Percentiles rank a stretch among this genome's conserved stretches.
Evolutionary conservation across 177 flowering plant genomes (phyloP).

Genomic region (Telopea speciosissima): DNA sequence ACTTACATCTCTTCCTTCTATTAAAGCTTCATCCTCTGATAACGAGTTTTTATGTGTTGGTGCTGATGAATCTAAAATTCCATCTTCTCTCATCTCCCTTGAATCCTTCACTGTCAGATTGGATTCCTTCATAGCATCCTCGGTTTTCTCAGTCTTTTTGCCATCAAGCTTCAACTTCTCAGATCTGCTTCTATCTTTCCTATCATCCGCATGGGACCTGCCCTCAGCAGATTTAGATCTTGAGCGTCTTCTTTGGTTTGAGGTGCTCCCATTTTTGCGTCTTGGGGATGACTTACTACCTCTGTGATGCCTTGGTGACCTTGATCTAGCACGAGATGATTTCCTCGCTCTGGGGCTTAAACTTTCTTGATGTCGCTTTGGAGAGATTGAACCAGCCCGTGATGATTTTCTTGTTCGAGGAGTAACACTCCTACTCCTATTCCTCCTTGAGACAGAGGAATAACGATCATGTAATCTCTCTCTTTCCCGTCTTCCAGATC

Average conservation of each 20-base stretch:
- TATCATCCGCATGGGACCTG: conserved; percentile 21
- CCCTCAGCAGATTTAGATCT: conserved; percentile 38
- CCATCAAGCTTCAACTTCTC: conserved; percentile 22
- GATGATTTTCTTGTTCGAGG: conserved; percentile 55
- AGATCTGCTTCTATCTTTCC: conserved; percentile 18
- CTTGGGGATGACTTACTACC: conserved; percentile 37
- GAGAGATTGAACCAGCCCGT: conserved; percentile 52
- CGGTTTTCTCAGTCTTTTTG: conserved; percentile 20
- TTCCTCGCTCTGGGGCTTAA: conserved; percentile 40
- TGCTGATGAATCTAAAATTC: conserved; percentile 1
- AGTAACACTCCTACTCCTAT: conserved; percentile 71
- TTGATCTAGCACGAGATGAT: conserved; percentile 43
- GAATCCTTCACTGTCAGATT: conserved; percentile 10
- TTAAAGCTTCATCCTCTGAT: neutral
- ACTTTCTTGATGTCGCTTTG: conserved; percentile 47
- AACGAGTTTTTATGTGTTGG: neutral
- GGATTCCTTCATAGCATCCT: conserved; percentile 18
- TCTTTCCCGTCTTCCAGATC: conserved; percentile 49
- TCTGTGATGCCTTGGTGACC: conserved; percentile 55
- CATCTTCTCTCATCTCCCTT: conserved; percentile 13
- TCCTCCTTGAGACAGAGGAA: conserved; percentile 55
- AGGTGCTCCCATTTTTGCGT: conserved; percentile 26
- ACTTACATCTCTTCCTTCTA: conserved; percentile 7
- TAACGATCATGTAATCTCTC: conserved; percentile 47
- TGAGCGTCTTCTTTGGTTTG: conserved; percentile 21